Evolutionary conservation across 169 alveolate genomes (phyloP), one percentile per base, ranked within the genome.

Genomic region (Hammondia hammondi): DNA sequence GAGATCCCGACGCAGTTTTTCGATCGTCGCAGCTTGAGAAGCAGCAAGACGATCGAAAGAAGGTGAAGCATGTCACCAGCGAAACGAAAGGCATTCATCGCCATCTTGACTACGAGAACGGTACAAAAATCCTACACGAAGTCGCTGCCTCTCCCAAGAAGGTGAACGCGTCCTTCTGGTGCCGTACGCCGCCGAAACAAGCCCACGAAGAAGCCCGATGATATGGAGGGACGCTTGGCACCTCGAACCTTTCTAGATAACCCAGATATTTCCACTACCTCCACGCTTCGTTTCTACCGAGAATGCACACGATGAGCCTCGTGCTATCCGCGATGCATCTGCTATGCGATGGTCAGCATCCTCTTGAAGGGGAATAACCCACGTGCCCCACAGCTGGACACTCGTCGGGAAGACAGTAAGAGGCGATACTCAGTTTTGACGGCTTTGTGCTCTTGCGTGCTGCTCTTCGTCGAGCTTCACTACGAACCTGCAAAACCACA

Each of bases 41-140:
- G 96, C 82, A 99, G 99, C 73, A 99, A 96, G 57, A 98, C 96
- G 94, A 98, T 97, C 85, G 99, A 98, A 93, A 97, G 95, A 71
- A 99, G 96, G 96, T 99, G 99, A 85, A 99, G 97, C 97, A 98
- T 93, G 92, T 99, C 99, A 19, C 99, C 99, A 37, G 98, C 96
- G 77, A 99, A 95, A 87, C 99, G 97, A 92, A 99, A 98, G 39
- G 97, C 94, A 97, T 98, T 99, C 99, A 98, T 99, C 70, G 85
- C 84, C 95, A 81, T 92, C 52, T n/a, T 92, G 88, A 45, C 37
- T 17, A 21, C 35, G 21, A 67, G 32, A 21, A 4, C 32, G 77
- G 24, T 9, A 27, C 27, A 4, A 27, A 67, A 21, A 67, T 14
- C 77, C 32, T 67, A 27, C 77, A 21, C 9, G 77, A 67, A 67